These are phyloP conservation scores for Clonostachys rhizophaga DNA, from an alignment of 2,329 filamentous ascomycete genomes.

Conservation along the genomic window DNA sequence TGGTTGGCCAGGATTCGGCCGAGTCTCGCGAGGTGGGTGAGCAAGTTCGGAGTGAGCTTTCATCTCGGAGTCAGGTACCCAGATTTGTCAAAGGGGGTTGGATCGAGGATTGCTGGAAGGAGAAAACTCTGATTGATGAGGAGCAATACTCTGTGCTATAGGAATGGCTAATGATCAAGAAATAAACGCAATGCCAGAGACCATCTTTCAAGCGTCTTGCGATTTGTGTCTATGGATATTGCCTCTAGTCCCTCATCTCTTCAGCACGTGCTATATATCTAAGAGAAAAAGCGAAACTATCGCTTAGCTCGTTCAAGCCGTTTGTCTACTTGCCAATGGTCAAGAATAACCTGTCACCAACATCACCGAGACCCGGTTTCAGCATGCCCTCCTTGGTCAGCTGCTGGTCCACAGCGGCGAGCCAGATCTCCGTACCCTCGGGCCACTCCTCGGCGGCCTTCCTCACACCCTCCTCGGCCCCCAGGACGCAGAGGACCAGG, in stretches of 20 bases:
- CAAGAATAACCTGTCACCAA: constrained; percentile 85
- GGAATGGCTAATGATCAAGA: no score
- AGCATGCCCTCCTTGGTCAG: constrained; percentile 84
- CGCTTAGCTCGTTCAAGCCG: neutral
- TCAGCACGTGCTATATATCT: neutral
- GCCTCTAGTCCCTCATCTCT: no score
- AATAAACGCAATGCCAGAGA: no score
- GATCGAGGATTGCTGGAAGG: constrained; percentile 77
- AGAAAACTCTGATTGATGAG: constrained; percentile 76
- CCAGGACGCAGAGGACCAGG: constrained; percentile 71
- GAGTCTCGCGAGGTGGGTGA: constrained; percentile 28
- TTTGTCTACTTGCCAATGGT: constrained; percentile 73
- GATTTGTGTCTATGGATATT: no score
- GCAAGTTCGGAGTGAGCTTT: constrained; percentile 37
- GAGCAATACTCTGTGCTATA: constrained; percentile 45
- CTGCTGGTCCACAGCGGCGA: constrained; percentile 72
- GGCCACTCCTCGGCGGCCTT: constrained; percentile 74
- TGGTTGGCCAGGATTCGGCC: constrained; percentile 34
- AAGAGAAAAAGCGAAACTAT: neutral
- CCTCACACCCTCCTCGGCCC: constrained; percentile 64
- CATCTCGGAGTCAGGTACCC: constrained; percentile 47
- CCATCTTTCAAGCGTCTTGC: no score
- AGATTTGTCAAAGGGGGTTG: constrained; percentile 66
- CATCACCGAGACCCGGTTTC: constrained; percentile 82
- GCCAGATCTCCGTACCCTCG: constrained; percentile 73